Conservation (phyloP, 2,329 filamentous ascomycete genomes). For the Thelonectria blattea region DNA sequence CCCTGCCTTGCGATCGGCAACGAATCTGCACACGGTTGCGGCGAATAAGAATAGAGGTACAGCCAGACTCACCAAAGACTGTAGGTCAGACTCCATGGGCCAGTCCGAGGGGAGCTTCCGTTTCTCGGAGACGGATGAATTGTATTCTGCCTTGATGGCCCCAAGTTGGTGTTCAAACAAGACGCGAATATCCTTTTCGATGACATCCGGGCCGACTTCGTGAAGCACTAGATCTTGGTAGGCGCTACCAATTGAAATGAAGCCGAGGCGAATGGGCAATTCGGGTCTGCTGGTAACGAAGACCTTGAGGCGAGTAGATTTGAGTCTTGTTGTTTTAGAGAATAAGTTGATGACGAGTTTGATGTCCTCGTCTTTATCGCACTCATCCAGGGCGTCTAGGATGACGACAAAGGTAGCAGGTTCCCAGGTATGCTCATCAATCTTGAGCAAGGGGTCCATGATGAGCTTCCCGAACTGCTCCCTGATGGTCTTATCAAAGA, state of each 20-base stretch:
- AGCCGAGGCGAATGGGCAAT: slow-evolving; percentile 45
- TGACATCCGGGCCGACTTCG: slow-evolving; percentile 37
- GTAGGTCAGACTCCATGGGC: background rate
- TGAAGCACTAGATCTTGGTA: slow-evolving; percentile 43
- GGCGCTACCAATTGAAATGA: slow-evolving; percentile 35
- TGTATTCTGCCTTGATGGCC: slow-evolving; percentile 38
- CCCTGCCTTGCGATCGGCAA: slow-evolving; percentile 29
- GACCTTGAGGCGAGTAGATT: slow-evolving; percentile 33
- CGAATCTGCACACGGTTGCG: slow-evolving; percentile 42
- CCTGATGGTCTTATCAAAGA: slow-evolving; percentile 38
- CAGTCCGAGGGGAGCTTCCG: background rate
- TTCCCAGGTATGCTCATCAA: background rate
- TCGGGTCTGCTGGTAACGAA: slow-evolving; percentile 50
- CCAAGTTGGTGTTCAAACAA: slow-evolving; percentile 44
- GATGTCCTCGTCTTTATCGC: slow-evolving; percentile 39
- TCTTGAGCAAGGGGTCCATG: slow-evolving; percentile 35
- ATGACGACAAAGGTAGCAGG: slow-evolving; percentile 37
- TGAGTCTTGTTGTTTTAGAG: background rate
- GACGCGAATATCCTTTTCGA: slow-evolving; percentile 45
- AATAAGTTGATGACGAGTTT: slow-evolving; percentile 21
- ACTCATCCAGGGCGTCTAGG: slow-evolving; percentile 44
- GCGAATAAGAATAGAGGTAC: slow-evolving; percentile 47
- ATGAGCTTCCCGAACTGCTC: slow-evolving; percentile 51
- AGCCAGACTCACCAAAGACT: slow-evolving; percentile 36
- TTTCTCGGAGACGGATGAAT: slow-evolving; percentile 2